Evolutionary conservation across 1,284 basidiomycete genomes (phyloP), one percentile per base, ranked within the genome.

Genomic region (Cutaneotrichosporon sp.): DNA sequence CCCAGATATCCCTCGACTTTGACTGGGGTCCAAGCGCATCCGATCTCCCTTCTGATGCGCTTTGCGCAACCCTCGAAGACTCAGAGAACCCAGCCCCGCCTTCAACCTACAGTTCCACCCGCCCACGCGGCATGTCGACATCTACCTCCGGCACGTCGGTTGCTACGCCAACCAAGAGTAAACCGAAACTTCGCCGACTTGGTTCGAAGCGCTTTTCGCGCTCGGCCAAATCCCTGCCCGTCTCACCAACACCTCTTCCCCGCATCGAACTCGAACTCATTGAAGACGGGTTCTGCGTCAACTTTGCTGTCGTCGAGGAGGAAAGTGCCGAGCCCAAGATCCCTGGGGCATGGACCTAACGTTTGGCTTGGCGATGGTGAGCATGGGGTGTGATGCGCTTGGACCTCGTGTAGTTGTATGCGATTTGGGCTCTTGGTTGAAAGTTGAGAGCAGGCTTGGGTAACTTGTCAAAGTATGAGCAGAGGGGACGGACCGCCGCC

Each of bases 11-110:
- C 21, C 55, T 56, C 38, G 38, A 56, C 36, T 56, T 56, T 36
- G 55, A 56, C 55, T 56, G 55, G 55, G 55, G 55, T 14, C 36
- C 36, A 7, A 56, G 55, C 34, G 55, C 55, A 18, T 56, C 55
- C 7, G 36, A 56, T 26, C 38, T 38, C 11, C 55, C 55, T 11
- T 42, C 36, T 18, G 38, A 56, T 38, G 55, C 55, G 4, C 55
- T 56, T 21, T 56, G 55, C 38, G 13, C 36, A 22, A 14, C 21
- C n/a, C 21, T 26, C 22, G 14, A 42, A 11, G 14, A 22, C 10
- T 22, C 34, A 11, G 26, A 30, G 21, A 5, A 10, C 53, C 34
- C 34, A 14, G 16, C 34, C 8, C 34, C 53, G 11, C 32, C 18
- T 21, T 14, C 53, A 13, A 36, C 9, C 36, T 26, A 21, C 7